A percentile compares a stretch with the other conserved stretches of the same genome.
Conservation (phyloP, 2,329 filamentous ascomycete species). For the Aureobasidium musti region DNA sequence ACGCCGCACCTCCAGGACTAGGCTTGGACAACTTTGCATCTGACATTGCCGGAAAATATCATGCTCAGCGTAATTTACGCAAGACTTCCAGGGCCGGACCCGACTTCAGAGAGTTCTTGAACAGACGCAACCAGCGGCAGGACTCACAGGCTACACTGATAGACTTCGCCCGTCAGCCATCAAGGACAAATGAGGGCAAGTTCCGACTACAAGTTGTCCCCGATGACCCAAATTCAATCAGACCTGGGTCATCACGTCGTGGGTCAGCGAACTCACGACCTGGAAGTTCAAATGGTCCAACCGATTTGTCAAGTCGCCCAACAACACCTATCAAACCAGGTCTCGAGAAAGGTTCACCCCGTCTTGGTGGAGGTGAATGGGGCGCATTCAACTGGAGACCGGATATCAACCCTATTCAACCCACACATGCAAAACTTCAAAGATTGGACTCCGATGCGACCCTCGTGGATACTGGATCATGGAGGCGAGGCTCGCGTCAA, state of each 20-base stretch:
- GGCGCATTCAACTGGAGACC: constrained; percentile 21
- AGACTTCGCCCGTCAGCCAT: constrained; percentile 20
- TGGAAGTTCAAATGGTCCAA: neutral
- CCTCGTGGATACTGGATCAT: constrained; percentile 16
- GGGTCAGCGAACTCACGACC: constrained; percentile 2
- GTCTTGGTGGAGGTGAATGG: constrained; percentile 6
- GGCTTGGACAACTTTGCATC: constrained; percentile 25
- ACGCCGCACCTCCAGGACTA: constrained; percentile 7
- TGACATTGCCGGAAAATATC: constrained; percentile 9
- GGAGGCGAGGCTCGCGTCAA: constrained; percentile 19
- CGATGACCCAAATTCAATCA: neutral
- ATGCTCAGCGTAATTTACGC: constrained; percentile 1
- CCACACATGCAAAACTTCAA: neutral
- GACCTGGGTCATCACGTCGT: constrained; percentile 8
- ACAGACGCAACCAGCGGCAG: constrained; percentile 3
- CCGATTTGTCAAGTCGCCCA: neutral
- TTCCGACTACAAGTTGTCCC: constrained; percentile 9
- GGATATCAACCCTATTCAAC: constrained; percentile 1
- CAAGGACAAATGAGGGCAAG: constrained; percentile 19
- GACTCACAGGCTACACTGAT: constrained; percentile 28
- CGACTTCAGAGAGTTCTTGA: constrained; percentile 24
- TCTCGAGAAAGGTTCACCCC: neutral
- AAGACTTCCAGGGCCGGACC: neutral
- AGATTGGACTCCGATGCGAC: constrained; percentile 26
- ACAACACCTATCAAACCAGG: neutral